A percentile compares a stretch with the other conserved stretches of the same genome.
phyloP scores from a whole-genome alignment of 345 rosid genomes.

The Camelina laxa region DNA sequence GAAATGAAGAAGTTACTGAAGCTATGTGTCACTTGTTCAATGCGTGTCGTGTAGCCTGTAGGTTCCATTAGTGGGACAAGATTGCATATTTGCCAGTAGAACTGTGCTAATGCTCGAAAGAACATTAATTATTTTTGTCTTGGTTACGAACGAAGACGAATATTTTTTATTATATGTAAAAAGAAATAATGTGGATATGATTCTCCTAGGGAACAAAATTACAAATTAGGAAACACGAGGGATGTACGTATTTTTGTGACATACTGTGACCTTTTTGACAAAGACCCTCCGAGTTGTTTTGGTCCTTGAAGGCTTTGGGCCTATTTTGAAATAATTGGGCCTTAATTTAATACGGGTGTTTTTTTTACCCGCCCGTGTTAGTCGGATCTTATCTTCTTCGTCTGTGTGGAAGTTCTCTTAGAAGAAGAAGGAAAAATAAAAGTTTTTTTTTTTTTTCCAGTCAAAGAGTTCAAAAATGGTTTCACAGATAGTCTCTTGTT shows the following conservation, averaged over 20 bases:
- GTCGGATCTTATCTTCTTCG: constrained; percentile 45
- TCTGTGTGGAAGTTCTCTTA: constrained; percentile 16
- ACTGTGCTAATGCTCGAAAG: constrained; percentile 27
- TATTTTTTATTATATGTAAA: not conserved
- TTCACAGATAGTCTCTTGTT: constrained; percentile 44
- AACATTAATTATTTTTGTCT: constrained; percentile 33
- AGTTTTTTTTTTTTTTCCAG: not conserved
- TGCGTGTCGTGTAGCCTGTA: constrained; percentile 1
- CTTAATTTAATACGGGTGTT: not conserved
- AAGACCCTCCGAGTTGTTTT: constrained; percentile 3
- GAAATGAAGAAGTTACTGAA: constrained; percentile 31
- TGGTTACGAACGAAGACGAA: not conserved
- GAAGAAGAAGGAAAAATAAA: not conserved
- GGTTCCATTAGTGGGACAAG: constrained; percentile 19
- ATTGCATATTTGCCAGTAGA: constrained; percentile 31
- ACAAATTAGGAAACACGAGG: constrained; percentile 40
- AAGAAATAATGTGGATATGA: constrained; percentile 24
- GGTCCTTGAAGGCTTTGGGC: constrained; percentile 13
- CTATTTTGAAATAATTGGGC: not conserved
- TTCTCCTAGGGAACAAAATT: constrained; percentile 37
- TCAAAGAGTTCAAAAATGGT: constrained; percentile 41
- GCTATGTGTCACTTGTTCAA: constrained; percentile 21
- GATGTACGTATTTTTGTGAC: constrained; percentile 28
- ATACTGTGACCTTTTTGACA: constrained; percentile 1
- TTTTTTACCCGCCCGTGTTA: constrained; percentile 21